A percentile compares a stretch with the other conserved stretches of the same genome.
Conservation (phyloP, 2,329 filamentous ascomycete species). For the Fusarium fracticaudum region DNA sequence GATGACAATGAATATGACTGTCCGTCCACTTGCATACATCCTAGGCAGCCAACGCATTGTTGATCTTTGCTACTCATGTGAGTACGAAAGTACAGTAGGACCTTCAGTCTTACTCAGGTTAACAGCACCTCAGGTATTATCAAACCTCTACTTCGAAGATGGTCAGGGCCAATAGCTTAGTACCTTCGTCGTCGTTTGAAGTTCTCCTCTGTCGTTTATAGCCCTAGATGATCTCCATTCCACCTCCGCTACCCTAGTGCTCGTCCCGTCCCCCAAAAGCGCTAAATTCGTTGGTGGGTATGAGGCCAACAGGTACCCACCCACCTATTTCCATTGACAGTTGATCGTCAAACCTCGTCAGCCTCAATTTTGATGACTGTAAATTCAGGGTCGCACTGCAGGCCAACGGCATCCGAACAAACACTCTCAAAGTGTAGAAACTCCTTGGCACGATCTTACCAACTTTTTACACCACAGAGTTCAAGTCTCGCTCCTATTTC, state of each 20-base stretch:
- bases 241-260: slow-evolving; percentile 1
- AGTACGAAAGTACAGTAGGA: background rate
- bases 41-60: slow-evolving; percentile 1
- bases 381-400: slow-evolving; percentile 6
- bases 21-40: background rate
- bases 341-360: slow-evolving; percentile 17
- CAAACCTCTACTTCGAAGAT: too few relatives aligned
- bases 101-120: background rate
- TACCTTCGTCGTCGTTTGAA: background rate
- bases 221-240: background rate
- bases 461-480: background rate
- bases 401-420: slow-evolving; percentile 2
- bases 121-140: background rate
- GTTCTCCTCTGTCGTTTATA: background rate
- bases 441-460: background rate
- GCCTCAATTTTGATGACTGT: slow-evolving; percentile 11
- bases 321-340: slow-evolving; percentile 4
- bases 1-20: background rate
- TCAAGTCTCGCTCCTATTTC: background rate
- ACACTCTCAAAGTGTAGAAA: background rate
- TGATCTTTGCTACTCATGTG: background rate
- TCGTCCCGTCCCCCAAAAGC: background rate
- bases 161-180: background rate
- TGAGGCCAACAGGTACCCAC: background rate
- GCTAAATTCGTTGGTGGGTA: slow-evolving; percentile 4